A percentile compares a stretch with the other conserved stretches of the same genome.
These are phyloP conservation scores for Cercospora sp. DNA, from an alignment of 2,329 filamentous ascomycete species.

Conservation along the genomic window DNA sequence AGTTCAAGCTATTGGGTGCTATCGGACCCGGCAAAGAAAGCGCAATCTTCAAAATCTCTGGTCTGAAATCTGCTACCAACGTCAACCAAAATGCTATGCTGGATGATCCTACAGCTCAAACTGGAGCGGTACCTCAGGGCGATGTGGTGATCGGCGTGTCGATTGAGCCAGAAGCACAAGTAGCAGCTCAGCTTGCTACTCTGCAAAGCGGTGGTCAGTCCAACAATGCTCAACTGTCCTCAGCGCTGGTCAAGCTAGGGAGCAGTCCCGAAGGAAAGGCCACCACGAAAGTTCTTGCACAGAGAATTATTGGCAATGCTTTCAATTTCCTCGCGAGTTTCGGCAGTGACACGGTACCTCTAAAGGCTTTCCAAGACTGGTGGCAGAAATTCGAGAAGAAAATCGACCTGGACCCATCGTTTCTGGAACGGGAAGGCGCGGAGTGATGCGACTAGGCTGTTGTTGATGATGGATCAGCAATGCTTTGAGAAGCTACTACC, in stretches of 20 bases:
- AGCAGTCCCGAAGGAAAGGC: slow-evolving; percentile 40
- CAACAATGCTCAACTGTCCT: slow-evolving; percentile 21
- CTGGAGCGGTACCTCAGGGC: slow-evolving; percentile 29
- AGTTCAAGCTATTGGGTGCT: slow-evolving; percentile 83
- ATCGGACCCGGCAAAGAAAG: slow-evolving; percentile 88
- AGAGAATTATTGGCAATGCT: slow-evolving; percentile 92
- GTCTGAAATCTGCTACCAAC: slow-evolving; percentile 43
- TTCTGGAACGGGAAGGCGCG: slow-evolving; percentile 61
- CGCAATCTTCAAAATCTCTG: slow-evolving; percentile 78
- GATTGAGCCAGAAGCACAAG: slow-evolving; percentile 72
- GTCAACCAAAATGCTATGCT: slow-evolving; percentile 54
- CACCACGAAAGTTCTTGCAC: slow-evolving; percentile 77
- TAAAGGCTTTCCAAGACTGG: slow-evolving; percentile 95
- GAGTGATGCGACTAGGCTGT: not conserved
- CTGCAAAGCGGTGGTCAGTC: slow-evolving; percentile 47
- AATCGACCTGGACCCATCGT: slow-evolving; percentile 81
- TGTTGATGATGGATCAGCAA: not conserved
- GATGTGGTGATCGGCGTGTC: slow-evolving; percentile 78
- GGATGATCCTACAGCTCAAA: slow-evolving; percentile 40
- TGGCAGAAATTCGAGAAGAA: slow-evolving; percentile 94
- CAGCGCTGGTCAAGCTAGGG: slow-evolving; percentile 39
- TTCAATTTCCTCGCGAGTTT: slow-evolving; percentile 96
- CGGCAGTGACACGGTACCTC: slow-evolving; percentile 83
- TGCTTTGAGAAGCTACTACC: not conserved
- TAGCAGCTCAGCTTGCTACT: slow-evolving; percentile 67